Base-by-base conservation (phyloP, 441 rosid genomes). In the Bocquillonia castaneifolia region DNA sequence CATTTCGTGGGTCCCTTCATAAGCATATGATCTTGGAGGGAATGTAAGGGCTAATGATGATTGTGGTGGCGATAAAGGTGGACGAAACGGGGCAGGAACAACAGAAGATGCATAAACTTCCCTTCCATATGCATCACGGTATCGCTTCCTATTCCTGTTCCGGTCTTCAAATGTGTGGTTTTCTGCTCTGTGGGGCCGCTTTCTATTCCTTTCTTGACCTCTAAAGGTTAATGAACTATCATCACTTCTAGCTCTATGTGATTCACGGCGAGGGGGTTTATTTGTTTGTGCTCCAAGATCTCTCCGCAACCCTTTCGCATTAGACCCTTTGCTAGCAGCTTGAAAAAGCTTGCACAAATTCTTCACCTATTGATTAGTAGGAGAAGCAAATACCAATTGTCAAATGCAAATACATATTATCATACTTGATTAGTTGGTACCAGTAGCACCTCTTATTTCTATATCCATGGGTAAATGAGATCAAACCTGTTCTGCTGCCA, bases 281-380 rank as follows among this genome's bases (percentile, higher is more conserved):
- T 0, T 26, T 29, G 47, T 37, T 39, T 53, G 67, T 14, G 62
- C 50, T 47, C 10, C 55, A 44, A 48, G 44, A 64, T 23, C 62
- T 14, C 54, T 14, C 29, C 0, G 36, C 44, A n/a, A 23, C 64
- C 14, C 13, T 37, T 31, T 64, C 10, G 40, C 68, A 56, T 59
- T 63, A 9, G 73, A 34, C 44, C 50, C 53, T 15, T 68, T 62
- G 48, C 69, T 68, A 22, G 66, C 60, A 66, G 29, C 29, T 52
- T 23, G 64, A 63, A 74, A 78, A 66, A 78, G 79, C 39, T 66
- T 58, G 72, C 72, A 75, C 67, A 69, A 53, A 45, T 59, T 48
- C 36, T 50, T 72, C 72, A 75, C 79, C 82, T 75, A 31, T 59
- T 17, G 14, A 63, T 31, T 54, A 74, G 66, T 36, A 50, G 15